Evolutionary conservation across 225 moss, liverwort and hornwort species (phyloP).

Genomic region (Marchantia polymorpha): DNA sequence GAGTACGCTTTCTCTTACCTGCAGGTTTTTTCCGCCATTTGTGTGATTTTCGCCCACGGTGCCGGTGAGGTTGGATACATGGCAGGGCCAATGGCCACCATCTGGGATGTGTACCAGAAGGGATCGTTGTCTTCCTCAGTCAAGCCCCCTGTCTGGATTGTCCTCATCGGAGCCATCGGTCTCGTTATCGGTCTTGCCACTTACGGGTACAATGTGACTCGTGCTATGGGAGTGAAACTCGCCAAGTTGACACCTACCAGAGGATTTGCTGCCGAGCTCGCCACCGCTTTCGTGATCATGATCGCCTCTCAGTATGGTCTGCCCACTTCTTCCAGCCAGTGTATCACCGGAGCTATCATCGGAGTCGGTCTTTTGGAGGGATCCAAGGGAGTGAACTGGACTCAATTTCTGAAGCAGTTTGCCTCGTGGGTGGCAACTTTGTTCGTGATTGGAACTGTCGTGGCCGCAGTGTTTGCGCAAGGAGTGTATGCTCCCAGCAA

Average conservation of each 20-base stretch:
- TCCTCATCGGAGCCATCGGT: conserved; percentile 55
- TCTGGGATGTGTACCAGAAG: conserved; percentile 57
- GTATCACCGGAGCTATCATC: conserved; percentile 54
- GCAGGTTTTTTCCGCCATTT: conserved; percentile 69
- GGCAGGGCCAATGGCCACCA: conserved; percentile 64
- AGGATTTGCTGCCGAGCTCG: conserved; percentile 69
- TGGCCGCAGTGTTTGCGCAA: conserved; percentile 47
- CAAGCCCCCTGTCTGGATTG: conserved; percentile 53
- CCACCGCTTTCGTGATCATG: conserved; percentile 73
- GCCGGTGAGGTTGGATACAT: conserved; percentile 70
- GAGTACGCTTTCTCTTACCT: conserved; percentile 66
- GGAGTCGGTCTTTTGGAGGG: conserved; percentile 62
- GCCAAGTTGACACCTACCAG: conserved; percentile 66
- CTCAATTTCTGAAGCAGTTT: conserved; percentile 43
- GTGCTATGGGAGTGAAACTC: conserved; percentile 68
- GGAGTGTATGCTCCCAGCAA: conserved; percentile 51
- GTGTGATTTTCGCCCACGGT: conserved; percentile 68
- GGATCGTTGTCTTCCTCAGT: conserved; percentile 39
- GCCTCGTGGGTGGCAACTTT: conserved; percentile 47
- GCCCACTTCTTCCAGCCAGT: conserved; percentile 61
- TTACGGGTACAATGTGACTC: conserved; percentile 68
- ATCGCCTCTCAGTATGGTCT: conserved; percentile 63
- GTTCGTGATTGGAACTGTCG: conserved; percentile 37
- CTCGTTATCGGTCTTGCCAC: conserved; percentile 54
- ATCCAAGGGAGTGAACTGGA: conserved; percentile 53